These are phyloP conservation scores for Porodaedalea pini DNA, from an alignment of 1,284 basidiomycete genomes.

Conservation along the genomic window DNA sequence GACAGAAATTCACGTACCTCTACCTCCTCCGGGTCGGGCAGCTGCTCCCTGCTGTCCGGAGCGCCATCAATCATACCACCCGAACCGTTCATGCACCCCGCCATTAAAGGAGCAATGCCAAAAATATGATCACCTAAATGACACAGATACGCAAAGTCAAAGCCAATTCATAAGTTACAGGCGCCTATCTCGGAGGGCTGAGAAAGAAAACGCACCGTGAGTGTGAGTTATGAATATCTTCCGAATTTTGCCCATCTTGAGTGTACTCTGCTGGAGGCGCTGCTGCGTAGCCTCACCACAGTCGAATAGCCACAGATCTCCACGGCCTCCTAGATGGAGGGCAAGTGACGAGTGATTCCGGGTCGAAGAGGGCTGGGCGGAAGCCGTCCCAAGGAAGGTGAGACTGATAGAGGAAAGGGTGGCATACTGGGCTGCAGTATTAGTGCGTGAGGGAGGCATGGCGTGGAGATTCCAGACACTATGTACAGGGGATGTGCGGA, in stretches of 20 bases:
- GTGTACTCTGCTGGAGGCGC: slow-evolving; percentile 64
- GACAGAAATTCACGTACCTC: slow-evolving; percentile 20
- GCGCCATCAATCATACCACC: slow-evolving; percentile 61
- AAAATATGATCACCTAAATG: slow-evolving; percentile 79
- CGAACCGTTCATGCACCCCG: slow-evolving; percentile 63
- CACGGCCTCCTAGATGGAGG: slow-evolving; percentile 46
- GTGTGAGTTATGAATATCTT: slow-evolving; percentile 93
- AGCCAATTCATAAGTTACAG: slow-evolving; percentile 39
- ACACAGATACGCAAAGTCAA: slow-evolving; percentile 20
- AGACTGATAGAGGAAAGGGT: slow-evolving; percentile 45
- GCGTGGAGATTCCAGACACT: not conserved
- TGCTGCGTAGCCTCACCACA: slow-evolving; percentile 89
- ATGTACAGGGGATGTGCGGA: slow-evolving; percentile 7
- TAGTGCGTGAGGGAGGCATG: slow-evolving; percentile 20
- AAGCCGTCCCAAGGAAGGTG: slow-evolving; percentile 76
- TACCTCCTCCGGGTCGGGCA: slow-evolving; percentile 13
- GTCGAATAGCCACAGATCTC: slow-evolving; percentile 83
- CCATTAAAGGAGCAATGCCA: slow-evolving; percentile 73
- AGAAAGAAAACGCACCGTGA: slow-evolving; percentile 55
- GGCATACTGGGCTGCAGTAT: slow-evolving; percentile 8
- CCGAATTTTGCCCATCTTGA: slow-evolving; percentile 78
- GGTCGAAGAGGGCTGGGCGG: slow-evolving; percentile 71
- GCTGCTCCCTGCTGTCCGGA: slow-evolving; percentile 51
- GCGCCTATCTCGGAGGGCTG: slow-evolving; percentile 32
- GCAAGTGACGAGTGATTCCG: slow-evolving; percentile 72